Evolutionary conservation across 2,329 filamentous ascomycete genomes (phyloP).

Genomic region (Neonectria faginata): DNA sequence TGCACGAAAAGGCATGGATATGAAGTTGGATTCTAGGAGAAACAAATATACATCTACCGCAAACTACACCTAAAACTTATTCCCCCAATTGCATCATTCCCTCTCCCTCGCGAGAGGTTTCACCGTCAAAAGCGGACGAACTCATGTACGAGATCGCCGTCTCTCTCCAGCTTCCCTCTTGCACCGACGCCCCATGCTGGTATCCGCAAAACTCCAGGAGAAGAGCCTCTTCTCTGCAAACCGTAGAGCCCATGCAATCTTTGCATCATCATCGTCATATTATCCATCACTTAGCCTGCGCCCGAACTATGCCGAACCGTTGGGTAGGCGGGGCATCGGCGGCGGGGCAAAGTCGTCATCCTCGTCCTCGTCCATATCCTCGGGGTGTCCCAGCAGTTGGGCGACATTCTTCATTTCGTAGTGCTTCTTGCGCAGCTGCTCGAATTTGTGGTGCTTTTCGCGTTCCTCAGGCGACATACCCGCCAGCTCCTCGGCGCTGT

Average conservation of each 20-base stretch:
- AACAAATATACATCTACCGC: slow-evolving; percentile 22
- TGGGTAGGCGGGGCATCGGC: slow-evolving; percentile 59
- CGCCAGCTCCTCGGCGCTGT: slow-evolving; percentile 67
- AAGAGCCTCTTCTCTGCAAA: slow-evolving; percentile 27
- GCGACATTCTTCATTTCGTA: slow-evolving; percentile 99
- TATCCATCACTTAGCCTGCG: slow-evolving; percentile 16
- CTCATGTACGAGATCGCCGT: slow-evolving; percentile 25
- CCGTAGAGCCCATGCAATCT: slow-evolving; percentile 17
- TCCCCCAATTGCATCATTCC: not conserved
- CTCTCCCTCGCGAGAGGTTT: slow-evolving; percentile 6
- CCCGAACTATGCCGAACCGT: slow-evolving; percentile 48
- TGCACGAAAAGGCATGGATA: slow-evolving; percentile 11
- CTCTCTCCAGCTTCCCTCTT: slow-evolving; percentile 30
- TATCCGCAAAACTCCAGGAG: slow-evolving; percentile 46
- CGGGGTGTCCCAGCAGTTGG: slow-evolving; percentile 82
- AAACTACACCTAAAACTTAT: slow-evolving; percentile 17
- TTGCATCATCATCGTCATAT: slow-evolving; percentile 26
- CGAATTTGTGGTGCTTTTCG: slow-evolving; percentile 93
- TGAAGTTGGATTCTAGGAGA: slow-evolving; percentile 30
- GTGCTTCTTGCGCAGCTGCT: slow-evolving; percentile 92
- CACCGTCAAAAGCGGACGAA: slow-evolving; percentile 29
- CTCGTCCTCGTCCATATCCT: slow-evolving; percentile 72
- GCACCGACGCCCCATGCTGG: slow-evolving; percentile 45
- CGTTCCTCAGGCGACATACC: slow-evolving; percentile 77
- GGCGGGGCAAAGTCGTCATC: slow-evolving; percentile 59